Percentiles rank a stretch among this genome's conserved stretches.
phyloP scores from a whole-genome alignment of 2,329 filamentous ascomycete species.

The Fusarium paranaense region DNA sequence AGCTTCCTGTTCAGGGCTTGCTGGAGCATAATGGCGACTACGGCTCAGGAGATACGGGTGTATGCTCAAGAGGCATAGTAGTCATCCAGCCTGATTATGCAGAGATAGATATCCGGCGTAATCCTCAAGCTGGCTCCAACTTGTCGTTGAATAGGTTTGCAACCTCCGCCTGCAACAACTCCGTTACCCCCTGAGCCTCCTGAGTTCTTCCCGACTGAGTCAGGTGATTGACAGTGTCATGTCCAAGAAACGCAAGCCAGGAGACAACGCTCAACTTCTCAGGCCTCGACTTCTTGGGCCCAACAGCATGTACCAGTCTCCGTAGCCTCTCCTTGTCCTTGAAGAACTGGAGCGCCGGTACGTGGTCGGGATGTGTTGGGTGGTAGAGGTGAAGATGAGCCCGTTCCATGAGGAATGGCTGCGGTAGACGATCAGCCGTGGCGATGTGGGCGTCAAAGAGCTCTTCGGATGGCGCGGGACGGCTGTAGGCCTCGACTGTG shows the following conservation, averaged over 20 bases:
- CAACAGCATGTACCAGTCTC: slow-evolving; percentile 40
- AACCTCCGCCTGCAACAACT: slow-evolving; percentile 53
- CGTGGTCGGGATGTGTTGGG: slow-evolving; percentile 61
- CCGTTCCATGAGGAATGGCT: slow-evolving; percentile 56
- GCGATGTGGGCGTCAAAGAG: slow-evolving; percentile 66
- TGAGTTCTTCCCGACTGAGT: slow-evolving; percentile 53
- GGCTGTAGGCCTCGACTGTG: slow-evolving; percentile 62
- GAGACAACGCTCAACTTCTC: slow-evolving; percentile 48
- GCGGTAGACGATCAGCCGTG: slow-evolving; percentile 55
- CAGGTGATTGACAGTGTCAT: slow-evolving; percentile 62
- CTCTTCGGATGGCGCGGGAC: slow-evolving; percentile 57
- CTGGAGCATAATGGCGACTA: not conserved
- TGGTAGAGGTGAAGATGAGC: slow-evolving; percentile 68
- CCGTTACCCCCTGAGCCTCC: slow-evolving; percentile 56
- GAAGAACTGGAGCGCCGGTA: slow-evolving; percentile 61
- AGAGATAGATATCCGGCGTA: not conserved
- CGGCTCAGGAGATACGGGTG: not conserved
- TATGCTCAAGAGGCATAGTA: not conserved
- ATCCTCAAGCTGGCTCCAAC: slow-evolving; percentile 35
- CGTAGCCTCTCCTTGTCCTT: slow-evolving; percentile 47
- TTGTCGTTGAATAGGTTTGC: slow-evolving; percentile 44
- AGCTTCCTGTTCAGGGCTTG: not conserved
- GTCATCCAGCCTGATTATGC: not conserved
- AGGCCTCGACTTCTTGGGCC: slow-evolving; percentile 42
- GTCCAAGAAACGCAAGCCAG: slow-evolving; percentile 55